Evolutionary conservation across 2,329 filamentous ascomycete species (phyloP).

Genomic region (Claviceps capensis): DNA sequence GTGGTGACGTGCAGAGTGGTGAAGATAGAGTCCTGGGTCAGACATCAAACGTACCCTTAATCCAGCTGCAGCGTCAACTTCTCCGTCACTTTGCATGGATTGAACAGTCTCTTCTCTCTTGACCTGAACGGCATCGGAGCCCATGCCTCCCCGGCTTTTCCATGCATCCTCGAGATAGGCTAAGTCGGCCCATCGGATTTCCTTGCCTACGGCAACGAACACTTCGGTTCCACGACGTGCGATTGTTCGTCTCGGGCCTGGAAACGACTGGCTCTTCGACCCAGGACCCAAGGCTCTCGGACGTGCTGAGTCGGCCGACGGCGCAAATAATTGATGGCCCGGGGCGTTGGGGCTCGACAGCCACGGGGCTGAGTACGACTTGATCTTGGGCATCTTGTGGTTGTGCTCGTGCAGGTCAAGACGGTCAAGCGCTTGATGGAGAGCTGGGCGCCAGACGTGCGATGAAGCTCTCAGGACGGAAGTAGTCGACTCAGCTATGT

Average conservation of each 20-base stretch:
- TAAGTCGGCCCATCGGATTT: constrained; percentile 85
- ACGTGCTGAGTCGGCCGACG: constrained; percentile 24
- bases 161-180: constrained; percentile 57
- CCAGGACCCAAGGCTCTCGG: constrained; percentile 25
- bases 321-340: constrained; percentile 64
- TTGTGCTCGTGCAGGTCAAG: not conserved
- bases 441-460: no score
- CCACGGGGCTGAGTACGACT: constrained; percentile 78
- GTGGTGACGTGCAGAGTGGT: no score
- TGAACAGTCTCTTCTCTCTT: constrained; percentile 34
- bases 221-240: constrained; percentile 74
- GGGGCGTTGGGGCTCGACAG: constrained; percentile 58
- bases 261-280: constrained; percentile 28
- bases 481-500: no score
- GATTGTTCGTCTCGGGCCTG: constrained; percentile 51
- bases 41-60: constrained; percentile 18
- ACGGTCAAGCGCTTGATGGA: not conserved
- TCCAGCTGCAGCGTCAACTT: constrained; percentile 16
- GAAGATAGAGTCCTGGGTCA: no score
- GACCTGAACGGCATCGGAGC: constrained; percentile 21
- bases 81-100: constrained; percentile 19
- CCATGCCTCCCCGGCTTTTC: constrained; percentile 16
- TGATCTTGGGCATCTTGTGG: constrained; percentile 64
- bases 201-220: constrained; percentile 76
- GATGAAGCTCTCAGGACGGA: no score